Evolutionary conservation across 208 protist genomes (phyloP).

Genomic region (Trypanosoma caninum): DNA sequence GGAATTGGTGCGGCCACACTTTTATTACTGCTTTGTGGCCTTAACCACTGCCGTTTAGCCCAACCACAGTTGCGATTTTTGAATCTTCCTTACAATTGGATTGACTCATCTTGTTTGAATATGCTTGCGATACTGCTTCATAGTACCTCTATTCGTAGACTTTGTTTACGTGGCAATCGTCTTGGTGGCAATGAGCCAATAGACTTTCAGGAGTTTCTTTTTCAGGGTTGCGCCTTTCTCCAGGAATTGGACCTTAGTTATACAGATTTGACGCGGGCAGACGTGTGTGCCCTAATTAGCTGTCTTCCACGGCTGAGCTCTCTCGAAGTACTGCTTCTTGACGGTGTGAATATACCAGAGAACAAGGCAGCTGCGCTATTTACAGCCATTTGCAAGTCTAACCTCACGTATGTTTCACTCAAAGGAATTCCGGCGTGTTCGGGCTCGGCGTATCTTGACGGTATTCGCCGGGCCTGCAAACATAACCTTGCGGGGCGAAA

Average conservation of each 20-base stretch:
- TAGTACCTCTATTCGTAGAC: constrained; percentile 37
- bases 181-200: constrained; percentile 34
- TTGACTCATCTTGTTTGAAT: constrained; percentile 37
- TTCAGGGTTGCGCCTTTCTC: constrained; percentile 47
- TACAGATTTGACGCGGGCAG: constrained; percentile 42
- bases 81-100: constrained; percentile 70
- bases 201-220: constrained; percentile 58
- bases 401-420: constrained; percentile 51
- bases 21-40: constrained; percentile 46
- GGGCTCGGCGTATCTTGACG: constrained; percentile 22
- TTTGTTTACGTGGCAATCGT: constrained; percentile 74
- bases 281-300: constrained; percentile 59
- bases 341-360: constrained; percentile 46
- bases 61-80: constrained; percentile 30
- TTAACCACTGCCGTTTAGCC: constrained; percentile 24
- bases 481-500: constrained; percentile 9
- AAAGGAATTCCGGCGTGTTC: constrained; percentile 24
- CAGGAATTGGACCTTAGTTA: constrained; percentile 77
- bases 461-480: constrained; percentile 23
- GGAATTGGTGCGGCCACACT: constrained; percentile 50
- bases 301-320: constrained; percentile 43
- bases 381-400: constrained; percentile 36
- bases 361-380: constrained; percentile 40
- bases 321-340: constrained; percentile 60
- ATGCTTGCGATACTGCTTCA: constrained; percentile 46